Base-by-base conservation (phyloP, 176 grass and related monocot species). In the Triticum monococcum region DNA sequence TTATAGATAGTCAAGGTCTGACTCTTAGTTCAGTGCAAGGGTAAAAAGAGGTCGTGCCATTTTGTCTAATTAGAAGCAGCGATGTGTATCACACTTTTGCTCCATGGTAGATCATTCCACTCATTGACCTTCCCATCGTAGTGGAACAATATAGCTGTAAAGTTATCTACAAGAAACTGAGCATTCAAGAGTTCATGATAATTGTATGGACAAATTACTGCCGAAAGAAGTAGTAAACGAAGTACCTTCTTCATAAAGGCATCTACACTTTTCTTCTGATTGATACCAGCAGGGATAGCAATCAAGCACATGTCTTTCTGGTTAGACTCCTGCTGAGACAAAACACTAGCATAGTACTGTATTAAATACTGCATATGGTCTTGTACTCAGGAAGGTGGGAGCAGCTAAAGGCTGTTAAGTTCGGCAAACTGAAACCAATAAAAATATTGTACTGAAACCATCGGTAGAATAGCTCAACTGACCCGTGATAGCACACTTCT, bases 81-180 rank as follows among this genome's bases (percentile, higher is more conserved):
- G 75, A 98, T 90, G 79, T 98, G 95, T 83, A 98, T 93, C 72
- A 98, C 91, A 86, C 79, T 90, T 86, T 84, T 93, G 89, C 93
- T 95, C 95, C 95, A 98, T 0, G 79, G 70, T 72, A 95, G 62
- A 90, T 90, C 87, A 72, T 98, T 90, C 95, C 93, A 98, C 46
- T 84, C 93, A 90, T 93, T 88, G 41, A 98, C 91, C 89, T 93
- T 93, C 37, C 91, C 93, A 98, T 98, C 95, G 37, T 98, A 98
- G 85, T 98, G 95, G 88, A 98, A 98, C 36, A 98, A 86, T 31
- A 98, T 95, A 88, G 81, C 86, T 68, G 95, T 95, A 86, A 98
- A 98, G 88, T 93, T 98, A 69, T 98, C 95, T 93, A 88, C 86
- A 93, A 95, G 88, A 98, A 98, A 98, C 95, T 95, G 91, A 87